These are phyloP conservation scores for Lyophyllum atratum DNA, from an alignment of 768 basidiomycete species.

Conservation along the genomic window DNA sequence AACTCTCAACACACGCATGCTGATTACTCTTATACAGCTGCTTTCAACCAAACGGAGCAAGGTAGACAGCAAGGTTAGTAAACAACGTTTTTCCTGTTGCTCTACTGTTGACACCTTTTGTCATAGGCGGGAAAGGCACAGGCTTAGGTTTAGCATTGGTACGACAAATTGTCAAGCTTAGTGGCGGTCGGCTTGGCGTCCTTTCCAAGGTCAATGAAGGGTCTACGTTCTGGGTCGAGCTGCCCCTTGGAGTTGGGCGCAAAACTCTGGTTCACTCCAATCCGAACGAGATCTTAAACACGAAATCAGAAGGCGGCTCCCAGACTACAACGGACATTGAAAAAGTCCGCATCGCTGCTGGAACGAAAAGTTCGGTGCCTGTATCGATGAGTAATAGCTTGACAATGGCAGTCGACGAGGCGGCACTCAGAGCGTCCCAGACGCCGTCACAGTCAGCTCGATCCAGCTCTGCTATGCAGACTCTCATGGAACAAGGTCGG, in stretches of 20 bases:
- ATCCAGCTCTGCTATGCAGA: conserved; percentile 54
- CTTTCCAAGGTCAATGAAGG: conserved; percentile 64
- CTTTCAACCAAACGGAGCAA: conserved; percentile 79
- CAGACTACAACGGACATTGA: conserved; percentile 18
- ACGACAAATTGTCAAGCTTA: conserved; percentile 75
- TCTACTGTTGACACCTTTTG: conserved; percentile 9
- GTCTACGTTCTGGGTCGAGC: conserved; percentile 88
- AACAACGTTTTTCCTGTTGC: neutral
- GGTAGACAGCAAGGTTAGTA: conserved; percentile 62
- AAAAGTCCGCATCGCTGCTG: conserved; percentile 20
- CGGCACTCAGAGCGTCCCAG: conserved; percentile 27
- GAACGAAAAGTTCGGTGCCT: conserved; percentile 16
- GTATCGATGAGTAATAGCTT: conserved; percentile 23
- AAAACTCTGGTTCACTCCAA: conserved; percentile 38
- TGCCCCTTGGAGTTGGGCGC: conserved; percentile 74
- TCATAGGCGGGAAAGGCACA: conserved; percentile 62
- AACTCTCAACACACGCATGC: neutral
- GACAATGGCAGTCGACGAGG: conserved; percentile 31
- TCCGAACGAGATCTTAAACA: conserved; percentile 20
- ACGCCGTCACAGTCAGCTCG: conserved; percentile 27
- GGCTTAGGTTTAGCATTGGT: conserved; percentile 78
- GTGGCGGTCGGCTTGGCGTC: conserved; percentile 75
- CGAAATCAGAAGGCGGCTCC: conserved; percentile 15
- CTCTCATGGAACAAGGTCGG: conserved; percentile 66
- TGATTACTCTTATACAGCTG: conserved; percentile 39